These are phyloP conservation scores for Lyophyllum atratum DNA, from an alignment of 768 basidiomycete species.

Conservation along the genomic window DNA sequence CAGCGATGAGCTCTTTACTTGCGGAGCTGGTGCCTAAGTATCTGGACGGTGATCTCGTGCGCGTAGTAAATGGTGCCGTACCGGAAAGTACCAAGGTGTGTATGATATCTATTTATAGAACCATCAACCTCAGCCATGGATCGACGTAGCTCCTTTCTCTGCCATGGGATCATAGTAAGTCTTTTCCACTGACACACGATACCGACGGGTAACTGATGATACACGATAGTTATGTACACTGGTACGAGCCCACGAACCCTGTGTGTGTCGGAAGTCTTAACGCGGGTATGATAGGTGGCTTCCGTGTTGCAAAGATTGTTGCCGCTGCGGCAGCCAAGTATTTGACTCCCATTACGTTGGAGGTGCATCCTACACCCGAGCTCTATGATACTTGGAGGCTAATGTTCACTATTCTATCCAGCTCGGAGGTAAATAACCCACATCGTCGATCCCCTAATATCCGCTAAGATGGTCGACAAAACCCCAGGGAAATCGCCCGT, in stretches of 20 bases:
- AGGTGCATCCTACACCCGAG: conserved; percentile 24
- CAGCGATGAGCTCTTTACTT: conserved; percentile 56
- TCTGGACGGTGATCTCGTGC: conserved; percentile 64
- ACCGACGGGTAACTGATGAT: neutral
- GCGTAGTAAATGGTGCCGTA: conserved; percentile 69
- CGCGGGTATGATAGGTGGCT: conserved; percentile 41
- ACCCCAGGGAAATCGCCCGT: conserved; percentile 68
- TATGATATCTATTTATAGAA: neutral
- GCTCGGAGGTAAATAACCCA: conserved; percentile 44
- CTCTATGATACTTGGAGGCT: neutral
- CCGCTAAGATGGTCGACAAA: neutral
- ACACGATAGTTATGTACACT: conserved; percentile 59
- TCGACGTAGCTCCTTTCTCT: conserved; percentile 63
- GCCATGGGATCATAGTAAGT: conserved; percentile 59
- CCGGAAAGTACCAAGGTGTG: conserved; percentile 59
- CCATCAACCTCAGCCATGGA: neutral
- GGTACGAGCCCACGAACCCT: conserved; percentile 35
- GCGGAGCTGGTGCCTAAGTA: conserved; percentile 75
- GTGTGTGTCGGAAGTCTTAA: neutral
- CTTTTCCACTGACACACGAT: neutral
- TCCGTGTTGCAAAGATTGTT: conserved; percentile 66
- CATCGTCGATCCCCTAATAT: neutral
- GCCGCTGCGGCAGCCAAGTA: conserved; percentile 76
- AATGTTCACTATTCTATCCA: conserved; percentile 20
- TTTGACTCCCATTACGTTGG: conserved; percentile 64